Evolutionary conservation across 2,329 filamentous ascomycete genomes (phyloP).

Genomic region (Alternaria incomplexa): DNA sequence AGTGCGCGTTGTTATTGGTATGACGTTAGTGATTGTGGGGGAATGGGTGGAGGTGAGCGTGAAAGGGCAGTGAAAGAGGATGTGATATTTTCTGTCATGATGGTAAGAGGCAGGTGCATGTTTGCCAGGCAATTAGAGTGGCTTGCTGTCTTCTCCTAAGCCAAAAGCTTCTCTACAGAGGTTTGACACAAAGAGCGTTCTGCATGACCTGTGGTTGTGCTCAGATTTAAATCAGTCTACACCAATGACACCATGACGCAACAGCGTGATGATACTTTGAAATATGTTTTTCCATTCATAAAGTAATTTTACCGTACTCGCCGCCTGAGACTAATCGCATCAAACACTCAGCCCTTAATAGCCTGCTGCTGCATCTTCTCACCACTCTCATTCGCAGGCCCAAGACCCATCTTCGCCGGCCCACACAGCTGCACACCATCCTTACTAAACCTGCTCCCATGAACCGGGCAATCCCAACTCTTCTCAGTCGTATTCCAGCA

Average conservation of each 20-base stretch:
- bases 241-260: neutral
- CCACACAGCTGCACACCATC: slow-evolving; percentile 52
- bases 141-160: neutral
- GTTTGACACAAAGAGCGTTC: neutral
- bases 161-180: accelerated
- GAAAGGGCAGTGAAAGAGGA: neutral
- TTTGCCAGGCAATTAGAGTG: neutral
- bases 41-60: neutral
- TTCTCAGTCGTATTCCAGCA: slow-evolving; percentile 59
- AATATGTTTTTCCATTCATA: neutral
- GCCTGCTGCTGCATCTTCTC: slow-evolving; percentile 29
- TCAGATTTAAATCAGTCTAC: neutral
- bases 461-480: slow-evolving; percentile 58
- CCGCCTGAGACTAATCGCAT: neutral
- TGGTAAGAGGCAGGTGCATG: neutral
- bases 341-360: neutral
- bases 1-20: neutral
- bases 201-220: neutral
- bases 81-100: neutral
- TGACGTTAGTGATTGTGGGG: neutral
- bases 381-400: slow-evolving; percentile 38
- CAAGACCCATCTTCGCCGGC: slow-evolving; percentile 48
- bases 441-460: slow-evolving; percentile 53
- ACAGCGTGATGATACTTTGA: neutral
- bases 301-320: neutral